These are phyloP conservation scores for Solanum bulbocastanum DNA, from an alignment of 257 asterid genomes.

Conservation along the genomic window DNA sequence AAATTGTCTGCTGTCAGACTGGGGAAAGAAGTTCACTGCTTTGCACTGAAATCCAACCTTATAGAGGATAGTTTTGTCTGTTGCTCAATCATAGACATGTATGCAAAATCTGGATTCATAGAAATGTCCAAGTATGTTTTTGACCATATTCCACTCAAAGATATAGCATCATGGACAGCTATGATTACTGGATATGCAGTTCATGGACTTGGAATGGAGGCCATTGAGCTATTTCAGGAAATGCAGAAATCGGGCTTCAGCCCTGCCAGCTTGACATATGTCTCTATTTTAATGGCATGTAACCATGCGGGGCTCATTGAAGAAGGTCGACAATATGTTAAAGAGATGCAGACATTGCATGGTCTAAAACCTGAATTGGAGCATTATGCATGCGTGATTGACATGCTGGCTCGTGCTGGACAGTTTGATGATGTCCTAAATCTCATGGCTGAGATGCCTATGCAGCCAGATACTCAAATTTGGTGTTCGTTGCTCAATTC, in stretches of 20 bases:
- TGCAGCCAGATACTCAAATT: constrained; percentile 17
- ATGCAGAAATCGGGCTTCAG: constrained; percentile 8
- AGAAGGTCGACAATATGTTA: constrained; percentile 15
- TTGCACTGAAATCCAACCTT: constrained; percentile 12
- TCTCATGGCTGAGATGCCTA: constrained; percentile 13
- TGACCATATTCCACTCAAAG: constrained; percentile 6
- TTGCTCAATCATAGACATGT: constrained; percentile 26
- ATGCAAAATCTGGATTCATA: constrained; percentile 22
- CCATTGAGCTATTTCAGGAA: constrained; percentile 8
- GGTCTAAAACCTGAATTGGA: constrained; percentile 14
- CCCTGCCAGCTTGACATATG: constrained; percentile 13
- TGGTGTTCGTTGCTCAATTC: constrained; percentile 24
- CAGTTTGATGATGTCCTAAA: constrained; percentile 15
- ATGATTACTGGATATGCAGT: constrained; percentile 22
- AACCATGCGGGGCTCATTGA: constrained; percentile 19
- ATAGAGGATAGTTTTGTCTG: constrained; percentile 6
- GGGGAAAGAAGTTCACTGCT: constrained; percentile 27
- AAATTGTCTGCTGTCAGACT: constrained; percentile 10
- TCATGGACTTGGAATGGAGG: constrained; percentile 22
- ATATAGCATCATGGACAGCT: constrained; percentile 16
- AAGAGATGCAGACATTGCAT: constrained; percentile 14
- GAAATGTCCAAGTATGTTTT: constrained; percentile 12
- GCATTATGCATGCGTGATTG: constrained; percentile 24
- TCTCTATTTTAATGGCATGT: constrained; percentile 20
- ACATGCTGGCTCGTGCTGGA: constrained; percentile 33